A percentile compares a stretch with the other conserved stretches of the same genome.
phyloP scores from a whole-genome alignment of 179 eudicot species.

The Beta macrorhiza region DNA sequence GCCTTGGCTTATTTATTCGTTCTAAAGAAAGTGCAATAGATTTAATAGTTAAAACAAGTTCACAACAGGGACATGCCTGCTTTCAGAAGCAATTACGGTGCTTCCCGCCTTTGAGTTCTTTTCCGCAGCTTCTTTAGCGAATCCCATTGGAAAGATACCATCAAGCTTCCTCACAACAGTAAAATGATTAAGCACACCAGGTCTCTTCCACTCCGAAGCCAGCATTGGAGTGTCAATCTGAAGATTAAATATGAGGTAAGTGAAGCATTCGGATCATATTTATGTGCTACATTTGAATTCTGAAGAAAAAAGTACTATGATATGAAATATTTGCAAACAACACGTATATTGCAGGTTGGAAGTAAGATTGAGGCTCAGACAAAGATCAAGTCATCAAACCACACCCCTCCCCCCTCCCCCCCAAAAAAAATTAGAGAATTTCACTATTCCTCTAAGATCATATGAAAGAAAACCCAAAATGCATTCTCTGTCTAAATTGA shows the following conservation, averaged over 20 bases:
- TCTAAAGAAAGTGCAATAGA: not conserved
- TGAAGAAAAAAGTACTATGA: not conserved
- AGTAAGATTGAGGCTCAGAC: not conserved
- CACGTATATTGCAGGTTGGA: not conserved
- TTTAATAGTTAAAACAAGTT: not conserved
- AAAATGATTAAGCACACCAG: constrained; percentile 79
- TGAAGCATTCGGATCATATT: not conserved
- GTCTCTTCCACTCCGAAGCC: constrained; percentile 77
- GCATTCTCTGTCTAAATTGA: not conserved
- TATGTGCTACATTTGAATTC: not conserved
- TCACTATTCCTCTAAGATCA: no score
- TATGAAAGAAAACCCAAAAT: not conserved
- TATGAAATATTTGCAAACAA: not conserved
- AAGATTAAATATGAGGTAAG: not conserved
- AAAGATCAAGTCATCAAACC: not conserved
- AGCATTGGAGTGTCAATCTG: constrained; percentile 91
- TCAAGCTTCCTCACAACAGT: constrained; percentile 81
- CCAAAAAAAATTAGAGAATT: no score
- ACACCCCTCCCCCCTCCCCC: not conserved
- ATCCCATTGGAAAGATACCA: constrained; percentile 81
- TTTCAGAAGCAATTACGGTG: constrained; percentile 55
- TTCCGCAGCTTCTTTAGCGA: constrained; percentile 59
- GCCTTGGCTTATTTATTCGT: no score
- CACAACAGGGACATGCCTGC: constrained; percentile 53
- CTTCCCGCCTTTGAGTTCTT: constrained; percentile 67